Conservation (phyloP, 352 stramenopile genomes). For the Pythium utonaiense region DNA sequence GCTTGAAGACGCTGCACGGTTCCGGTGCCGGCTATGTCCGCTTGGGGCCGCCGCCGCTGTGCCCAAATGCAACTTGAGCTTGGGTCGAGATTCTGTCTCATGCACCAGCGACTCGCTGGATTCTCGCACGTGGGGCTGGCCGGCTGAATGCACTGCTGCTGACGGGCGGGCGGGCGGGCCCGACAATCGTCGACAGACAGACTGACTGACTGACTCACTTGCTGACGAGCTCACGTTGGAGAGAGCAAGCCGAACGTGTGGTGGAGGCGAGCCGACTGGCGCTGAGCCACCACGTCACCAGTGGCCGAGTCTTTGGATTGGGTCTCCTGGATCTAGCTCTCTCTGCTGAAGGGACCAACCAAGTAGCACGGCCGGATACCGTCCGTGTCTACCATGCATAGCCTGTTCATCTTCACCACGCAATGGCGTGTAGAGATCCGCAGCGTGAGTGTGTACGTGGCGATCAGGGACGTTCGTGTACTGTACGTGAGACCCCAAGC, state of each 20-base stretch:
- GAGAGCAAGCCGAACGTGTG: too few relatives aligned
- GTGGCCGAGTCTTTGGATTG: too few relatives aligned
- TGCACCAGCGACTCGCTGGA: not conserved
- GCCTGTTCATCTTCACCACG: too few relatives aligned
- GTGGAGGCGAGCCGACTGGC: not conserved
- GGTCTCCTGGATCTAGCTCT: too few relatives aligned
- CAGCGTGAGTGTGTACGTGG: too few relatives aligned
- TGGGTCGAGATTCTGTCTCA: conserved; percentile 24
- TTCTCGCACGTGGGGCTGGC: too few relatives aligned
- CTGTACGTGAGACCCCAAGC: not conserved
- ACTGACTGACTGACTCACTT: not conserved
- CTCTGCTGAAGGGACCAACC: too few relatives aligned
- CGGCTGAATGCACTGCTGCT: too few relatives aligned
- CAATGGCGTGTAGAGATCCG: too few relatives aligned
- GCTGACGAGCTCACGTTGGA: not conserved
- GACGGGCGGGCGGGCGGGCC: too few relatives aligned
- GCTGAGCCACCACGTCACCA: not conserved
- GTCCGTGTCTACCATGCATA: too few relatives aligned
- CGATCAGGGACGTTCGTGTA: not conserved
- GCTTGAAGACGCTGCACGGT: not conserved
- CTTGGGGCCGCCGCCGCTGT: conserved; percentile 15
- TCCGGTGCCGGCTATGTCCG: conserved; percentile 28
- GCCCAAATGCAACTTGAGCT: conserved; percentile 26
- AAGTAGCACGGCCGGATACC: too few relatives aligned
- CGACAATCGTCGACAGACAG: not conserved